Conservation (phyloP, 148 eudicot genomes). For the Vaccinium myrtillus region DNA sequence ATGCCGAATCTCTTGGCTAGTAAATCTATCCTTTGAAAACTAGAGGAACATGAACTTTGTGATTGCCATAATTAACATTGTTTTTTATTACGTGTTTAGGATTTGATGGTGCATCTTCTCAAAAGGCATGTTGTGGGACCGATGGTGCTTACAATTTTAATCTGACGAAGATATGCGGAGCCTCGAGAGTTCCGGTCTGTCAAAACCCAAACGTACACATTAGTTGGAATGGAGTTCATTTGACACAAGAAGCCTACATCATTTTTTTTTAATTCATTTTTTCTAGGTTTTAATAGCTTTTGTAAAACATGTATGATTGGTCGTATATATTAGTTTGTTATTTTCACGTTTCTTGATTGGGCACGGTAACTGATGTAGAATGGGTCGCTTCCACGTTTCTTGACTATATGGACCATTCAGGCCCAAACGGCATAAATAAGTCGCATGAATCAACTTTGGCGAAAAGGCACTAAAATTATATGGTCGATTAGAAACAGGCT, state of each 20-base stretch:
- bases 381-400: too few relatives aligned
- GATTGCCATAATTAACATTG: neutral
- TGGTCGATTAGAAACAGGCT: too few relatives aligned
- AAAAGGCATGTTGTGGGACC: constrained; percentile 14
- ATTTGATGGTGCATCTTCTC: neutral
- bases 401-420: too few relatives aligned
- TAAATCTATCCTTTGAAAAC: neutral
- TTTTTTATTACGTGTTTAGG: constrained; percentile 2
- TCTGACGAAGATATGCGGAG: neutral
- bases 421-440: too few relatives aligned
- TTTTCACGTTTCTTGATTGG: too few relatives aligned
- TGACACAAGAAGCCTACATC: constrained; percentile 7
- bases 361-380: too few relatives aligned
- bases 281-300: neutral
- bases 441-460: too few relatives aligned
- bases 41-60: neutral
- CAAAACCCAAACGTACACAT: constrained; percentile 4
- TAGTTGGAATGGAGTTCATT: constrained; percentile 20
- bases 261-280: neutral
- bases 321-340: neutral
- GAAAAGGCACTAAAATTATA: too few relatives aligned
- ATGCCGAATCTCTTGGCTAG: constrained; percentile 10
- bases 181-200: neutral
- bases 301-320: neutral
- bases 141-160: constrained; percentile 14